Evolutionary conservation across 2,329 filamentous ascomycete species (phyloP).

Genomic region (Lasiodiplodia theobromae): DNA sequence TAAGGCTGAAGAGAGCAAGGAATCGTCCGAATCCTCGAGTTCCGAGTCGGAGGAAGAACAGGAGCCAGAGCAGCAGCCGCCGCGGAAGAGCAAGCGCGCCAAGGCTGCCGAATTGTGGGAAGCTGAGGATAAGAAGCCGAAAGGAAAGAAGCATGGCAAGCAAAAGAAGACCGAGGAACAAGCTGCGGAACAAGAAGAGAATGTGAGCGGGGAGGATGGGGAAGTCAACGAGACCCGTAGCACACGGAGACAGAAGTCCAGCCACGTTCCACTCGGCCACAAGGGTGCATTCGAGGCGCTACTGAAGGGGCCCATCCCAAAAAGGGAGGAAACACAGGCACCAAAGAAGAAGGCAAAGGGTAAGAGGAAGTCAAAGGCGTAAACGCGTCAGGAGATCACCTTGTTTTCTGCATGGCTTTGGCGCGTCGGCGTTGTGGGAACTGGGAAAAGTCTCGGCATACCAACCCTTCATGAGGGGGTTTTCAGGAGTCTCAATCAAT

Average conservation of each 20-base stretch:
- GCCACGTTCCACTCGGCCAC: slow-evolving; percentile 27
- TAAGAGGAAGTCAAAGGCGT: slow-evolving; percentile 22
- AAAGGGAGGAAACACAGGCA: slow-evolving; percentile 1
- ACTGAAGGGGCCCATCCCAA: slow-evolving; percentile 30
- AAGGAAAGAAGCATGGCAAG: slow-evolving; percentile 12
- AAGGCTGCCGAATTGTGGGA: slow-evolving; percentile 29
- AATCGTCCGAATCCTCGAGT: slow-evolving; percentile 7
- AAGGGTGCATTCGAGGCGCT: slow-evolving; percentile 29
- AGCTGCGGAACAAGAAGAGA: neutral
- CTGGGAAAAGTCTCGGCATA: slow-evolving; percentile 5
- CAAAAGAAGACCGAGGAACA: neutral
- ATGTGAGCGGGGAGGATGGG: neutral
- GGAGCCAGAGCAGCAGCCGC: slow-evolving; percentile 30
- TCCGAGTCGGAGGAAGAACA: slow-evolving; percentile 22
- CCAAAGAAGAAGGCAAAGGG: slow-evolving; percentile 24
- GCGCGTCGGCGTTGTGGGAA: slow-evolving; percentile 7
- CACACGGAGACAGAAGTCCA: slow-evolving; percentile 27
- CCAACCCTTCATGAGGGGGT: neutral
- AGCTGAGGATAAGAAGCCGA: slow-evolving; percentile 16
- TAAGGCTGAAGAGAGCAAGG: slow-evolving; percentile 34
- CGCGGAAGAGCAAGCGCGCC: slow-evolving; percentile 30
- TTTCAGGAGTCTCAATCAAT: neutral
- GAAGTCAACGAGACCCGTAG: neutral
- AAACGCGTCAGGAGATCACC: neutral
- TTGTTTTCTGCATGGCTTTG: slow-evolving; percentile 12